Evolutionary conservation across 768 basidiomycete genomes (phyloP), one percentile per base, ranked within the genome.

Genomic region (Mycena kentingensis): DNA sequence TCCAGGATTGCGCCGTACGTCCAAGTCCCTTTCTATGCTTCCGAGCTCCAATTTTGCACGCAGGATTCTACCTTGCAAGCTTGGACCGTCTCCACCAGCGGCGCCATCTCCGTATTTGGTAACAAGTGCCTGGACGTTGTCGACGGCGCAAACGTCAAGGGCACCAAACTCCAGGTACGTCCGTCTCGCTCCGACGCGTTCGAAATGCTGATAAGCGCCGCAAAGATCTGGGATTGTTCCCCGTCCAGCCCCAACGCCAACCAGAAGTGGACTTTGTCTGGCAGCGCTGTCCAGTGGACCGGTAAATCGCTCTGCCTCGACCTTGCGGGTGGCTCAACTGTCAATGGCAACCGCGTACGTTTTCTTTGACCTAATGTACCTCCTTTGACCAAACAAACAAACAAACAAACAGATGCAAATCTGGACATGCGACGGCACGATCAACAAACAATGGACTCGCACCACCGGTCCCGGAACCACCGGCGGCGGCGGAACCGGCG

Each of bases 211-310:
- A 21, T 37, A 32, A 26, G 34, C 31, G 35, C 25, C 18, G 6
- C 13, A 31, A 15, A 36, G 24, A 35, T 44, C 19, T 38, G 46
- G 29, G 29, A 25, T 22, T 38, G 52, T 35, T 19, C 36, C 52
- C 6, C 28, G 44, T n/a, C 18, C 27, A 26, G 34, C n/a, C 34
- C 28, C 47, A 49, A 51, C 43, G 34, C 48, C 22, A 58, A 50
- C 44, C 52, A 38, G 48, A 24, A 34, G 32, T 54, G 51, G 57
- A 54, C 38, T 24, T 34, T 46, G 28, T 44, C 46, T 35, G 52
- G 36, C 27, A 50, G 26, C 31, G 35, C 46, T 32, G 36, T 49
- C 47, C 43, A 35, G 42, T 47, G 37, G 49, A 46, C 16, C 35
- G 29, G 27, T 22, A 22, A 51, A 19, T 45, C 39, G 29, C 26